phyloP scores from a whole-genome alignment of 2,329 filamentous ascomycete species.

The Diplodia mutila region DNA sequence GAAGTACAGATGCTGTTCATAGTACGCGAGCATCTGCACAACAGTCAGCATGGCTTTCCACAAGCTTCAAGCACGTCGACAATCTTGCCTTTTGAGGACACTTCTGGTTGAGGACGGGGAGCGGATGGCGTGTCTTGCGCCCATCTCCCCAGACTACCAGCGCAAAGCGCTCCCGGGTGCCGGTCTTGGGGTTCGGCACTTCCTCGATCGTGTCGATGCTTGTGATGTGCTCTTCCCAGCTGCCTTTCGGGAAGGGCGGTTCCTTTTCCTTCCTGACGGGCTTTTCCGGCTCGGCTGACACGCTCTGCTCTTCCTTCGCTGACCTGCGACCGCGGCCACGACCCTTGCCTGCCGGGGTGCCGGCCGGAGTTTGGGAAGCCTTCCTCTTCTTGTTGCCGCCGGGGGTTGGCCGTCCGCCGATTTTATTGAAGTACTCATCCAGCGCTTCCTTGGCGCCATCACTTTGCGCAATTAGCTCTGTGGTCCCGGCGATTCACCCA shows the following conservation, averaged over 20 bases:
- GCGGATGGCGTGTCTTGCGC: slow-evolving; percentile 73
- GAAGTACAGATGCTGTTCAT: slow-evolving; percentile 52
- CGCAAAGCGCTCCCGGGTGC: slow-evolving; percentile 62
- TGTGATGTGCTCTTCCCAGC: slow-evolving; percentile 75
- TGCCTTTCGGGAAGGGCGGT: slow-evolving; percentile 72
- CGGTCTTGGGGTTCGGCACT: slow-evolving; percentile 44
- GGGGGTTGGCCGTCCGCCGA: slow-evolving; percentile 65
- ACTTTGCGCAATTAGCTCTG: slow-evolving; percentile 27
- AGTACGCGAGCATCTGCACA: slow-evolving; percentile 53
- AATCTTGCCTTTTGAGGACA: slow-evolving; percentile 72
- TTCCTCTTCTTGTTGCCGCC: slow-evolving; percentile 57
- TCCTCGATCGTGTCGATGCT: slow-evolving; percentile 75
- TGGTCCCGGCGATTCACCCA: neutral
- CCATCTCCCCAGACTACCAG: slow-evolving; percentile 76
- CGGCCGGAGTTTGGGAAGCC: neutral
- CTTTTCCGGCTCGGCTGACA: slow-evolving; percentile 33
- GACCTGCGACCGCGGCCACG: slow-evolving; percentile 34
- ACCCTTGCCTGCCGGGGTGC: slow-evolving; percentile 9
- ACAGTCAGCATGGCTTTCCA: neutral
- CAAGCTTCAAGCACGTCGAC: neutral
- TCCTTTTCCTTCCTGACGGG: slow-evolving; percentile 43
- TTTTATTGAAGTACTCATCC: slow-evolving; percentile 63
- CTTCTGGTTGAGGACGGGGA: slow-evolving; percentile 70
- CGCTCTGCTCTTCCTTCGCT: slow-evolving; percentile 28
- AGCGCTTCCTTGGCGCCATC: slow-evolving; percentile 58